phyloP scores from a whole-genome alignment of 2,329 filamentous ascomycete genomes.

The Aspergillus oerlinghausenensis region DNA sequence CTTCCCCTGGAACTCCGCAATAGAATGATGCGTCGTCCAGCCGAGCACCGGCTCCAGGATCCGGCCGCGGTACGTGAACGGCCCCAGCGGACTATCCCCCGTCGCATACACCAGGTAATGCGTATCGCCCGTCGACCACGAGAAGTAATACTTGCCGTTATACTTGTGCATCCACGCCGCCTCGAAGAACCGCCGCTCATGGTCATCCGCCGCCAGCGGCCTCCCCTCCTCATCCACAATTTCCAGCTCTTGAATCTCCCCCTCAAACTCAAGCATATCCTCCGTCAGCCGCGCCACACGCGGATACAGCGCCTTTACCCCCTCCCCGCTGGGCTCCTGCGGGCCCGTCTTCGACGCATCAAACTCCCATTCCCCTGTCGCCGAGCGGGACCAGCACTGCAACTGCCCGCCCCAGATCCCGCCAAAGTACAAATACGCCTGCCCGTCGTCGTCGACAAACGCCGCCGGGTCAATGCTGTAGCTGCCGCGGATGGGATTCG shows the following conservation, averaged over 20 bases:
- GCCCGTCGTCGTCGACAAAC: constrained; percentile 65
- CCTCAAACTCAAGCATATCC: constrained; percentile 62
- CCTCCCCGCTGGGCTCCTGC: constrained; percentile 55
- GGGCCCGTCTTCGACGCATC: constrained; percentile 52
- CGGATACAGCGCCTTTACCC: constrained; percentile 57
- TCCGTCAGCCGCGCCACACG: constrained; percentile 60
- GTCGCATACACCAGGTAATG: constrained; percentile 69
- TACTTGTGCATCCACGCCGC: constrained; percentile 76
- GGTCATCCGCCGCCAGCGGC: constrained; percentile 61
- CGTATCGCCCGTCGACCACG: constrained; percentile 73
- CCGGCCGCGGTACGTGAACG: constrained; percentile 66
- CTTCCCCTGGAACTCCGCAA: constrained; percentile 66
- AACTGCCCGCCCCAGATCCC: constrained; percentile 78
- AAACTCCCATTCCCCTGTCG: constrained; percentile 45
- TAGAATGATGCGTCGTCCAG: constrained; percentile 78
- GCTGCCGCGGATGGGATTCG: constrained; percentile 61
- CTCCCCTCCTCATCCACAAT: constrained; percentile 62
- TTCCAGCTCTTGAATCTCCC: constrained; percentile 54
- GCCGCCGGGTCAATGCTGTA: constrained; percentile 74
- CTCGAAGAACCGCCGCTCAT: constrained; percentile 73
- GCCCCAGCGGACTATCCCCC: constrained; percentile 60
- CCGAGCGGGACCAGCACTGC: constrained; percentile 66
- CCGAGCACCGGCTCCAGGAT: constrained; percentile 72
- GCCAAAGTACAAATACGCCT: constrained; percentile 69
- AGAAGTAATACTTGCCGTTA: constrained; percentile 66